These are phyloP conservation scores for Syzygium aqueum DNA, from an alignment of 345 rosid species.

Conservation along the genomic window DNA sequence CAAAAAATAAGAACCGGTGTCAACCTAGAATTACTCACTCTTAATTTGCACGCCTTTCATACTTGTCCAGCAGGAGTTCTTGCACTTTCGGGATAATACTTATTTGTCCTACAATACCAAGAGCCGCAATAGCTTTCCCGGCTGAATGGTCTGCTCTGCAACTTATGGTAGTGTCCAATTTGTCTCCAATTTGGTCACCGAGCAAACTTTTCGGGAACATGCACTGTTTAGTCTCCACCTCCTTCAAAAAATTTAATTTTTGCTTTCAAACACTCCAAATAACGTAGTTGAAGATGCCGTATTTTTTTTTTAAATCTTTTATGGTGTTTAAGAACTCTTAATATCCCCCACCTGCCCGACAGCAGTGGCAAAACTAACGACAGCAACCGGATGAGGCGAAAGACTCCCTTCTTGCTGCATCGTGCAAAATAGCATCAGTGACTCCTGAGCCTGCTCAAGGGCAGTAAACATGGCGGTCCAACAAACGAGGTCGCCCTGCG, in stretches of 20 bases:
- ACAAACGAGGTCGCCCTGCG: slow-evolving; percentile 38
- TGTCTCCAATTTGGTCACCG: neutral
- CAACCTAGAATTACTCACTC: neutral
- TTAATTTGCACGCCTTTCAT: neutral
- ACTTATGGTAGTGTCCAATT: neutral
- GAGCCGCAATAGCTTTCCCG: accelerated
- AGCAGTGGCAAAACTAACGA: slow-evolving; percentile 35
- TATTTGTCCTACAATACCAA: neutral
- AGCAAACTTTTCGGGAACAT: neutral
- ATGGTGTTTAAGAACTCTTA: neutral
- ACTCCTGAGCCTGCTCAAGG: slow-evolving; percentile 24
- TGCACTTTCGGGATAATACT: neutral
- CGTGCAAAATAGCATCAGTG: slow-evolving; percentile 27
- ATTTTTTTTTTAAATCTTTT: neutral
- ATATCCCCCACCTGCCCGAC: slow-evolving; percentile 30
- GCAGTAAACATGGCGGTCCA: slow-evolving; percentile 52
- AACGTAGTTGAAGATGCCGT: neutral
- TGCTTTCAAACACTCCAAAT: neutral
- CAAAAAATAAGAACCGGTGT: neutral
- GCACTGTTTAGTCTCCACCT: neutral
- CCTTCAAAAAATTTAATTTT: neutral
- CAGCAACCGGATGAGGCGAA: slow-evolving; percentile 22
- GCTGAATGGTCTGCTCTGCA: accelerated
- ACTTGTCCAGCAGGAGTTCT: neutral
- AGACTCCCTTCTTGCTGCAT: slow-evolving; percentile 37